Evolutionary conservation across 257 asterid species (phyloP).

Genomic region (Plantago elongata): DNA sequence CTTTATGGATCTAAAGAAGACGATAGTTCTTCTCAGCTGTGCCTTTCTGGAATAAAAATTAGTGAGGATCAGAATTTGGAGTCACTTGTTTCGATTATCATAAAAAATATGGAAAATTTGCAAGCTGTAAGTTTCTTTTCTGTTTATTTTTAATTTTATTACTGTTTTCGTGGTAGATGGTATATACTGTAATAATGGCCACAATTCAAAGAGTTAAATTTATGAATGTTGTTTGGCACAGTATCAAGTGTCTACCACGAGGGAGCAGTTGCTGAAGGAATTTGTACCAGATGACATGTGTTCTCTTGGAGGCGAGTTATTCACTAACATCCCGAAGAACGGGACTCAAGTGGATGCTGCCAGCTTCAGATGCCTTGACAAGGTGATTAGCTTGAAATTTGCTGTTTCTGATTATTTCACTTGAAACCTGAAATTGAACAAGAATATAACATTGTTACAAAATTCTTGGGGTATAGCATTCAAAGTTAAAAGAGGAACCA

Average conservation of each 20-base stretch:
- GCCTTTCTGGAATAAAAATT: slow-evolving; percentile 62
- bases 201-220: background rate
- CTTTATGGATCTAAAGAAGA: slow-evolving; percentile 81
- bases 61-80: slow-evolving; percentile 52
- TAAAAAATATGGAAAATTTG: slow-evolving; percentile 49
- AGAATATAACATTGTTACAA: too few species aligned
- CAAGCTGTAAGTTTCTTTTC: slow-evolving; percentile 38
- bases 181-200: too few species aligned
- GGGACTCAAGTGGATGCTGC: slow-evolving; percentile 29
- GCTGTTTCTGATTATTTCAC: too few species aligned
- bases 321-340: slow-evolving; percentile 32
- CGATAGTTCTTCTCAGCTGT: slow-evolving; percentile 52
- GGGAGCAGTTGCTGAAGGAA: slow-evolving; percentile 61
- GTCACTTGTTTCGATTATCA: slow-evolving; percentile 59
- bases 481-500: too few species aligned
- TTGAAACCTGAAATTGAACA: too few species aligned
- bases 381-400: slow-evolving; percentile 22
- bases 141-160: slow-evolving; percentile 5
- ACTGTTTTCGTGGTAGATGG: background rate
- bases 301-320: slow-evolving; percentile 48
- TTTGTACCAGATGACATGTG: slow-evolving; percentile 63
- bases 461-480: too few species aligned
- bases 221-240: slow-evolving; percentile 28
- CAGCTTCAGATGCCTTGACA: slow-evolving; percentile 32
- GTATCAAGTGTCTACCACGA: slow-evolving; percentile 46